Evolutionary conservation across 495 filamentous ascomycete species (phyloP).

Genomic region (Xylaria palmicola): DNA sequence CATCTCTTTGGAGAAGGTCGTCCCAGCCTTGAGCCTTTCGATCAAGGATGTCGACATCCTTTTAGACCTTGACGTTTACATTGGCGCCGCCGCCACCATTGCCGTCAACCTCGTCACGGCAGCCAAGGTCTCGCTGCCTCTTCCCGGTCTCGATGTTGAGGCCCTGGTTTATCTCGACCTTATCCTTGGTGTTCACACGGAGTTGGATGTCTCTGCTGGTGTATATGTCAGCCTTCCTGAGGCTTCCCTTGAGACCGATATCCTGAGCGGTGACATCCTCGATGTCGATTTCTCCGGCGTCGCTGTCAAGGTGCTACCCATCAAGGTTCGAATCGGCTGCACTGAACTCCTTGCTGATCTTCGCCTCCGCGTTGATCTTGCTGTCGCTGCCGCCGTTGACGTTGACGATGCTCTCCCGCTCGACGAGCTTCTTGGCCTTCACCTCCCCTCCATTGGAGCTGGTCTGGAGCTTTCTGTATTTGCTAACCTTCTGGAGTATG

Average conservation of each 20-base stretch:
- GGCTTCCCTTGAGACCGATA: slow-evolving; percentile 37
- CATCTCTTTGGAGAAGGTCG: slow-evolving; percentile 31
- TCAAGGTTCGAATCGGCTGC: slow-evolving; percentile 34
- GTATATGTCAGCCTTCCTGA: slow-evolving; percentile 40
- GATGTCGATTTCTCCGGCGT: slow-evolving; percentile 31
- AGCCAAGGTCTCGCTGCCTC: slow-evolving; percentile 28
- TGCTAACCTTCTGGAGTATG: slow-evolving; percentile 43
- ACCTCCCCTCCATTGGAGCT: slow-evolving; percentile 35
- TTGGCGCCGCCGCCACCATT: slow-evolving; percentile 35
- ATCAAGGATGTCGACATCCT: slow-evolving; percentile 36
- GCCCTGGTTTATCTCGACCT: slow-evolving; percentile 40
- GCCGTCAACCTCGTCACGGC: slow-evolving; percentile 38
- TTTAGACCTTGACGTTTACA: slow-evolving; percentile 33
- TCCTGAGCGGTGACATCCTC: slow-evolving; percentile 40
- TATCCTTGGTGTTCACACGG: slow-evolving; percentile 37
- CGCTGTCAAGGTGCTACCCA: slow-evolving; percentile 31
- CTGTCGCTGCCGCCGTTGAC: slow-evolving; percentile 25
- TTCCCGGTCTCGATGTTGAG: slow-evolving; percentile 37
- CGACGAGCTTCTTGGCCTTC: slow-evolving; percentile 19
- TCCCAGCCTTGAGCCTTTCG: slow-evolving; percentile 32
- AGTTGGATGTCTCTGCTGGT: slow-evolving; percentile 41
- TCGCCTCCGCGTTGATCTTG: slow-evolving; percentile 33
- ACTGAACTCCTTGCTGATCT: slow-evolving; percentile 32
- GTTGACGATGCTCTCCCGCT: slow-evolving; percentile 20
- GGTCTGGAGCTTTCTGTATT: slow-evolving; percentile 41